Conservation (phyloP, 1,139 yeast genomes). For the Lodderomyces margitis region DNA sequence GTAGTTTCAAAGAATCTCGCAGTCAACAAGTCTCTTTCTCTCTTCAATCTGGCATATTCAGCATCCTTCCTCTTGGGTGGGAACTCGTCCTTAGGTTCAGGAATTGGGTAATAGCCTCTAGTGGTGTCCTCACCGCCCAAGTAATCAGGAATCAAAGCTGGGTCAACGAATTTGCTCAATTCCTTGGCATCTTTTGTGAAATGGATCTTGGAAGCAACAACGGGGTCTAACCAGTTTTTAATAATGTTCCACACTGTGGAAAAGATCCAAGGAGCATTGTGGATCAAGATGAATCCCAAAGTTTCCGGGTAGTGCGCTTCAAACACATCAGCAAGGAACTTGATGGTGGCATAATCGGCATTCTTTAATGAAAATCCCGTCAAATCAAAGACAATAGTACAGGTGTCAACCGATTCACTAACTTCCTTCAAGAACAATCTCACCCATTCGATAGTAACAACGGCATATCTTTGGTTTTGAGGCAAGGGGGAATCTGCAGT, state of each 20-base stretch:
- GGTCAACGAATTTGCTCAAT: constrained; percentile 31
- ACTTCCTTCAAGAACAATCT: constrained; percentile 37
- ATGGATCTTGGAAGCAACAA: constrained; percentile 44
- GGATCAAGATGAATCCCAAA: constrained; percentile 40
- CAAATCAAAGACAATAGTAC: constrained; percentile 44
- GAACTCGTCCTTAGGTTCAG: constrained; percentile 27
- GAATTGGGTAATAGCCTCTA: constrained; percentile 29
- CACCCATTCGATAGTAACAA: constrained; percentile 41
- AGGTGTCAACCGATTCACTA: constrained; percentile 34
- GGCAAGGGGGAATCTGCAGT: constrained; percentile 36
- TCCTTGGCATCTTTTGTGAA: constrained; percentile 41
- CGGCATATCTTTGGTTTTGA: constrained; percentile 41
- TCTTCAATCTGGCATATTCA: constrained; percentile 25
- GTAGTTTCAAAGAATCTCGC: constrained; percentile 36
- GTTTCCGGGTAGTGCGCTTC: constrained; percentile 52
- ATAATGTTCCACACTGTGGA: constrained; percentile 47
- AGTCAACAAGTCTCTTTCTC: constrained; percentile 33
- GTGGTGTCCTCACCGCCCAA: constrained; percentile 40
- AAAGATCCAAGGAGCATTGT: constrained; percentile 52
- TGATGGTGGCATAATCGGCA: constrained; percentile 44
- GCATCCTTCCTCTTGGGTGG: constrained; percentile 36
- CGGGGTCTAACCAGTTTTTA: constrained; percentile 48
- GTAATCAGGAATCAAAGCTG: constrained; percentile 34
- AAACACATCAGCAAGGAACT: constrained; percentile 44
- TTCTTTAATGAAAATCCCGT: constrained; percentile 47